These are phyloP conservation scores for Glonium stellatum DNA, from an alignment of 495 filamentous ascomycete genomes.

Conservation along the genomic window DNA sequence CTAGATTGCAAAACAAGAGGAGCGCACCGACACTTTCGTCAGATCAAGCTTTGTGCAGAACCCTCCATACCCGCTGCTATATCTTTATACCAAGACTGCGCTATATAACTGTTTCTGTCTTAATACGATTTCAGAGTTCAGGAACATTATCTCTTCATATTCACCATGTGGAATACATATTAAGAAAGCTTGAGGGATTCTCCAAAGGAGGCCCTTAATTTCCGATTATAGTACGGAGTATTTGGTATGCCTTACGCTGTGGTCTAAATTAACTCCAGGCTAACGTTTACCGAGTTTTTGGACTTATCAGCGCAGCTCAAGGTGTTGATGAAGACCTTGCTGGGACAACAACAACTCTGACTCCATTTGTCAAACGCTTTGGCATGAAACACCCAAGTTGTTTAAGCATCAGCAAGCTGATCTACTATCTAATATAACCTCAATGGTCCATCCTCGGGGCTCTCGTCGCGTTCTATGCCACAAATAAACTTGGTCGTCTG, in stretches of 20 bases:
- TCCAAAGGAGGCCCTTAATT: constrained; percentile 31
- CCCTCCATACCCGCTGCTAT: too few species aligned
- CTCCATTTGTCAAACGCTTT: constrained; percentile 55
- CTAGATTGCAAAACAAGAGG: too few species aligned
- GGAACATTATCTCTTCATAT: background rate
- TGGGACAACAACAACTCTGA: constrained; percentile 56
- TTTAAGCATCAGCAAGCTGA: constrained; percentile 47
- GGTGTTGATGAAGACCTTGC: constrained; percentile 72
- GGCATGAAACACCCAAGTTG: constrained; percentile 46
- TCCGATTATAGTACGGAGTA: constrained; percentile 33
- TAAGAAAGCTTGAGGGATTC: constrained; percentile 27
- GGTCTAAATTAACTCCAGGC: background rate
- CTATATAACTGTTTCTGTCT: background rate
- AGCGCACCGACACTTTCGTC: too few species aligned
- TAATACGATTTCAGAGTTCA: background rate
- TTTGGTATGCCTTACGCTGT: constrained; percentile 19
- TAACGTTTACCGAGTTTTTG: constrained; percentile 29
- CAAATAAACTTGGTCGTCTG: constrained; percentile 61
- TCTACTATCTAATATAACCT: constrained; percentile 62
- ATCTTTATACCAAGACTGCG: background rate
- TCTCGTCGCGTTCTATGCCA: constrained; percentile 58
- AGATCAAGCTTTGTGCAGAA: too few species aligned
- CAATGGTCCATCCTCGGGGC: constrained; percentile 66
- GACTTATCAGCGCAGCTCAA: constrained; percentile 61
- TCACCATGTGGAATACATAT: constrained; percentile 22